These are phyloP conservation scores for Scenedesmus sp. DNA, from an alignment of 163 green algal species.

Conservation along the genomic window DNA sequence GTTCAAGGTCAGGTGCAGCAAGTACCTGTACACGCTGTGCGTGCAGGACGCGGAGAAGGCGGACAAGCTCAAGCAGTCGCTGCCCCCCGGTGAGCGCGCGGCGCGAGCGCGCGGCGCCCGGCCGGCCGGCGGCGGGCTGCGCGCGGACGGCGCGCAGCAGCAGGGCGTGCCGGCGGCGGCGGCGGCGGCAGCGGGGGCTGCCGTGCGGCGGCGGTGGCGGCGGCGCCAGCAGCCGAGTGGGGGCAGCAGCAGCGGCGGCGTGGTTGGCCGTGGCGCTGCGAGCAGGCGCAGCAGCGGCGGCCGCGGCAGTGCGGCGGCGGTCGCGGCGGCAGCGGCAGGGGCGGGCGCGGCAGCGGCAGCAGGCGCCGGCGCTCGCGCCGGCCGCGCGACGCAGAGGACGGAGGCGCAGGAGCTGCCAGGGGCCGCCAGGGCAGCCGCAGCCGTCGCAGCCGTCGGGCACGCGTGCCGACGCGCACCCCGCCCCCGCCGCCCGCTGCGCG, in stretches of 20 bases:
- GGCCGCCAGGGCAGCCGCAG: not conserved
- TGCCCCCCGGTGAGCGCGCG: constrained; percentile 87
- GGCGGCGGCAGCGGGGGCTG: not conserved
- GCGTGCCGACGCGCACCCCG: too few relatives aligned
- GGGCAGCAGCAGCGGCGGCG: not conserved
- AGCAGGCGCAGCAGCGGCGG: too few relatives aligned
- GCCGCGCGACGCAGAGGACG: too few relatives aligned
- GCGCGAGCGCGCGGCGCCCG: not conserved
- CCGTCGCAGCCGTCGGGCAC: too few relatives aligned
- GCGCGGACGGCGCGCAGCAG: not conserved
- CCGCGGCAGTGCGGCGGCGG: too few relatives aligned
- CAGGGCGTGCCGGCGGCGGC: not conserved
- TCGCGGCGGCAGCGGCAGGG: not conserved
- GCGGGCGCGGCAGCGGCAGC: too few relatives aligned
- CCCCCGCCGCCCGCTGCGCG: not conserved
- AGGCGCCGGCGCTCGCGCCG: too few relatives aligned
- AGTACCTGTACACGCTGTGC: constrained; percentile 98
- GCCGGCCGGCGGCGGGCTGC: not conserved
- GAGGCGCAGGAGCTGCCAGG: not conserved
- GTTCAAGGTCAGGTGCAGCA: constrained; percentile 92
- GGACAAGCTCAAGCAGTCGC: constrained; percentile 99
- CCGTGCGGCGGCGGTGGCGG: not conserved
- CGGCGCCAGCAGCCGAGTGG: not conserved
- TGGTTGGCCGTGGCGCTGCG: too few relatives aligned
- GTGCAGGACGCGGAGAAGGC: constrained; percentile 98